phyloP scores from a whole-genome alignment of 192 early-diverging fungal genomes.

The Cetraspora pellucida region DNA sequence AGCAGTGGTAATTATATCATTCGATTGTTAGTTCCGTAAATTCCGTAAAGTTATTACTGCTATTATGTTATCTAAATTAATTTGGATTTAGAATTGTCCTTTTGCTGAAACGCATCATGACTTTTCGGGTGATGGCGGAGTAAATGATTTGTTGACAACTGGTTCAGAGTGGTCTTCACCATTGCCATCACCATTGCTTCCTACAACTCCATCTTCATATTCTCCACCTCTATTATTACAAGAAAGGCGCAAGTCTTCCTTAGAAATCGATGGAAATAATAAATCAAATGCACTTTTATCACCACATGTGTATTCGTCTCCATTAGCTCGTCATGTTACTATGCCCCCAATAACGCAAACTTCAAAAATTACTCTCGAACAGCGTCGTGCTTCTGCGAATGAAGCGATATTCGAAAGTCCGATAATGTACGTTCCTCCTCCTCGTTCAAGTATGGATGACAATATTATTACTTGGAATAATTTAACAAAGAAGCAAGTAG shows the following conservation, averaged over 20 bases:
- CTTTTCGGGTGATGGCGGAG: slow-evolving; percentile 11
- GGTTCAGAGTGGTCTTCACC: slow-evolving; percentile 35
- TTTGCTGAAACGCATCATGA: slow-evolving; percentile 17
- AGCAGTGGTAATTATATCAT: slow-evolving; percentile 49
- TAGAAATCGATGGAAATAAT: neutral
- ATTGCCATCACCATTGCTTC: slow-evolving; percentile 28
- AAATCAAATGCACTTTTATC: slow-evolving; percentile 6
- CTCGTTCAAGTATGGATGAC: slow-evolving; percentile 31
- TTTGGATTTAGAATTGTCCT: slow-evolving; percentile 13
- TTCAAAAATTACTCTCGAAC: neutral
- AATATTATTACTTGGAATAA: slow-evolving; percentile 23
- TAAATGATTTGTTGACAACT: slow-evolving; percentile 7
- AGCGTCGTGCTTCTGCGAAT: slow-evolving; percentile 32
- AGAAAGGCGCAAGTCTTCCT: slow-evolving; percentile 5
- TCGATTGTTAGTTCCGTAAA: neutral
- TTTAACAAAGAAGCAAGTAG: slow-evolving; percentile 32
- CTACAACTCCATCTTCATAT: slow-evolving; percentile 24
- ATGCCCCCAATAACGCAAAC: neutral
- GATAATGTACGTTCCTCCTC: slow-evolving; percentile 8
- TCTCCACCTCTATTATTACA: neutral
- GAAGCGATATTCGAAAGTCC: slow-evolving; percentile 32
- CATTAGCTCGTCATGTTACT: slow-evolving; percentile 12
- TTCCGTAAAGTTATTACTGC: no score
- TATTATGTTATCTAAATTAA: neutral
- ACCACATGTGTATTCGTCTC: slow-evolving; percentile 11